Conservation (phyloP, 306 rosid genomes). For the Medicago ruthenica region DNA sequence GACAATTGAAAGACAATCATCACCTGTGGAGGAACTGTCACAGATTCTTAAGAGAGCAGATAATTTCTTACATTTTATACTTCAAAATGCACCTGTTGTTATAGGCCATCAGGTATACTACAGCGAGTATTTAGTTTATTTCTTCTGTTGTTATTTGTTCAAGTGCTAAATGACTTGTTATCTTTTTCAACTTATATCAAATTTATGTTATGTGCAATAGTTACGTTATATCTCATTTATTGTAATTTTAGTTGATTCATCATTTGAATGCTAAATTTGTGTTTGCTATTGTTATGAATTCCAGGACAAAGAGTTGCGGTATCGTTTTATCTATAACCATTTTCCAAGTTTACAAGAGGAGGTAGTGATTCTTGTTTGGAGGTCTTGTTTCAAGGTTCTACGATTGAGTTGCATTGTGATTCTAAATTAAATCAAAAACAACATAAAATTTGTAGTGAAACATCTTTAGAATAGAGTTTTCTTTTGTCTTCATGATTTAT, state of each 20-base stretch:
- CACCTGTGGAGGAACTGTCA: conserved; percentile 86
- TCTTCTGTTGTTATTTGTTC: not conserved
- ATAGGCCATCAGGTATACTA: conserved; percentile 93
- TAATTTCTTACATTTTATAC: conserved; percentile 72
- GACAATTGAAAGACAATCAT: conserved; percentile 72
- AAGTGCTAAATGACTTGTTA: not conserved
- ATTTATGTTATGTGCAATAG: conserved; percentile 3
- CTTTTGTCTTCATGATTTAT: not conserved
- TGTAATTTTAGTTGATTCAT: not conserved
- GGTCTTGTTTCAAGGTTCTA: conserved; percentile 38
- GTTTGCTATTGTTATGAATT: conserved; percentile 24
- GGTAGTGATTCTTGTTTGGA: conserved; percentile 60
- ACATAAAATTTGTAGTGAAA: not conserved
- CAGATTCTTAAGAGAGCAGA: conserved; percentile 58
- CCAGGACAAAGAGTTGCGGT: conserved; percentile 92
- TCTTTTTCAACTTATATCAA: not conserved
- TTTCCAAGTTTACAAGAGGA: conserved; percentile 93
- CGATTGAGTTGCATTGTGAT: conserved; percentile 24
- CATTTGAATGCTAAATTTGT: conserved; percentile 14
- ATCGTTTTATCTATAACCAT: conserved; percentile 95
- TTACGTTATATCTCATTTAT: conserved; percentile 1
- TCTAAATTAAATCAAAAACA: not conserved
- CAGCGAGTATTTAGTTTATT: conserved; percentile 36
- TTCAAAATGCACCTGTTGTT: conserved; percentile 97
- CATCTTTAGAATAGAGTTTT: not conserved